Evolutionary conservation across 352 stramenopile genomes (phyloP).

Genomic region (Aphanomyces invadans): DNA sequence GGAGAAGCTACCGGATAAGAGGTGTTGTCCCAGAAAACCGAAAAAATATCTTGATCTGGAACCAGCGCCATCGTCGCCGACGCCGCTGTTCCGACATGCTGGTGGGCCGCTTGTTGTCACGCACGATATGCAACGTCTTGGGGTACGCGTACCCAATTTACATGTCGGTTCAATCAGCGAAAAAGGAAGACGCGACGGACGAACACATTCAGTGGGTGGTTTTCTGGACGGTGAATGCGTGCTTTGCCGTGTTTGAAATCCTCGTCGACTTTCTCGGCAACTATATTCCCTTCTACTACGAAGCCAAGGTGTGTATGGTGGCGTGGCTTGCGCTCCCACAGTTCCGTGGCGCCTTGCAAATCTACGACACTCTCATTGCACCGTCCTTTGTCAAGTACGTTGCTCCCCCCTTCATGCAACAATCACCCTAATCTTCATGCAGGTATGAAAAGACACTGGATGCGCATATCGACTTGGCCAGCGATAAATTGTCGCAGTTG

Average conservation of each 20-base stretch:
- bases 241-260: conserved; percentile 52
- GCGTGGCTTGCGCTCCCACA: conserved; percentile 58
- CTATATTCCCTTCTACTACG: conserved; percentile 66
- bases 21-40: not conserved
- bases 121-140: conserved; percentile 46
- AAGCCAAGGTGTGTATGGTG: conserved; percentile 61
- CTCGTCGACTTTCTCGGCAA: conserved; percentile 46
- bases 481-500: conserved; percentile 53
- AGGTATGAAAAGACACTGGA: conserved; percentile 47
- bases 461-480: conserved; percentile 42
- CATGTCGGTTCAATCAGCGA: conserved; percentile 43
- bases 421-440: not conserved
- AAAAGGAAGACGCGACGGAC: conserved; percentile 44
- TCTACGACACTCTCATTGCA: conserved; percentile 50
- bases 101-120: conserved; percentile 38
- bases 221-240: conserved; percentile 41
- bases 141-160: conserved; percentile 60
- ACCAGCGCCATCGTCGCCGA: too few species aligned
- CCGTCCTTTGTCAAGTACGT: conserved; percentile 57
- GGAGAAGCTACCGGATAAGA: too few species aligned
- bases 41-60: not conserved
- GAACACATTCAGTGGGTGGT: conserved; percentile 24
- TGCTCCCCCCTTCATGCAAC: not conserved
- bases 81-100: conserved; percentile 28
- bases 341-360: conserved; percentile 40